A percentile compares a stretch with the other conserved stretches of the same genome.
Evolutionary conservation across 1,284 basidiomycete genomes (phyloP).

Genomic region (Porogramme epimiltina): DNA sequence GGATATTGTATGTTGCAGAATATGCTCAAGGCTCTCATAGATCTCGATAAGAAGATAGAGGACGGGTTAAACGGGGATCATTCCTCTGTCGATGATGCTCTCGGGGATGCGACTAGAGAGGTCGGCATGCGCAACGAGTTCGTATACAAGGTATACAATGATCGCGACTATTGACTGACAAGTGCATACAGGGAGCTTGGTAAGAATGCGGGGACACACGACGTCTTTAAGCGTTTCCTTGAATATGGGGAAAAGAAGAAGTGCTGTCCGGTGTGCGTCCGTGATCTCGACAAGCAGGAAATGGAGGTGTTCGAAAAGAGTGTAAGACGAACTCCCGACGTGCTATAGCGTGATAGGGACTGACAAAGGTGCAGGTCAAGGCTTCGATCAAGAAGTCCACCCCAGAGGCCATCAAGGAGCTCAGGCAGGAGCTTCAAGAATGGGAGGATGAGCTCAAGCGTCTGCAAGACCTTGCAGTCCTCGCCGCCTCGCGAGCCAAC

Average conservation of each 20-base stretch:
- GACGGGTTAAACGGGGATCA: constrained; percentile 42
- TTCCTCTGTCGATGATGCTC: constrained; percentile 51
- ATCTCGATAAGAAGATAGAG: constrained; percentile 54
- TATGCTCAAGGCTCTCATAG: no score
- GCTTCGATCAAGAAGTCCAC: constrained; percentile 55
- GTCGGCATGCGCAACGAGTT: constrained; percentile 59
- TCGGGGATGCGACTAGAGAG: constrained; percentile 57
- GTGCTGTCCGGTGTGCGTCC: constrained; percentile 78
- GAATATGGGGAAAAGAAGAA: constrained; percentile 63
- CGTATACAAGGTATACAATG: constrained; percentile 19
- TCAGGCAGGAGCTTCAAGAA: constrained; percentile 51
- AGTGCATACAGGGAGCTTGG: constrained; percentile 28
- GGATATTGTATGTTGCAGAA: no score
- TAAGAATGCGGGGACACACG: constrained; percentile 40
- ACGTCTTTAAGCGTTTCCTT: constrained; percentile 69
- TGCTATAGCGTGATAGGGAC: no score
- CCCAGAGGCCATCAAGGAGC: constrained; percentile 38
- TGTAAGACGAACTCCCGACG: constrained; percentile 41
- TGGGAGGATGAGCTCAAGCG: constrained; percentile 67
- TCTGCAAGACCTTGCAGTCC: constrained; percentile 60
- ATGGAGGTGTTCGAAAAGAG: constrained; percentile 65
- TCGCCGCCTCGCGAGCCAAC: constrained; percentile 52
- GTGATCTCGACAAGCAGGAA: constrained; percentile 68
- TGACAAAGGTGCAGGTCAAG: constrained; percentile 42
- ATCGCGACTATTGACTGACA: background rate